Base-by-base conservation (phyloP, 176 grass and related monocot genomes). In the Oryza nivara region DNA sequence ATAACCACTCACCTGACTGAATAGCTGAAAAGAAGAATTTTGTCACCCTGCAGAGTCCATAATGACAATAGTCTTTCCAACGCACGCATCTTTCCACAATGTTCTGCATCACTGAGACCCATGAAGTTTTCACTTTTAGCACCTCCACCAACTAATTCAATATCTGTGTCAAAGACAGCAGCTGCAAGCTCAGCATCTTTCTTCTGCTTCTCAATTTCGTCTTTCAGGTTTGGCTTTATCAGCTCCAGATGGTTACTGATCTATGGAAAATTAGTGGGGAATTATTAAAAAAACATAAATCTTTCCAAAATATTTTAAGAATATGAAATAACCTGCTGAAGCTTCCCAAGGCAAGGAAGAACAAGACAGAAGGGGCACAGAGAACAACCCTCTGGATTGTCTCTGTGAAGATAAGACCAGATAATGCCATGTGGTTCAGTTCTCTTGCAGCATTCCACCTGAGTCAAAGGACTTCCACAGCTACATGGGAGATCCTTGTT, bases 211-310 rank as follows among this genome's bases (percentile, higher is more conserved):
- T 98, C 96, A 69, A 77, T 22, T 43, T 95, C 96, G 85, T 98
- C 96, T 68, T 86, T 98, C 45, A 83, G 91, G 84, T 93, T 98
- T 41, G 96, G 96, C 70, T 98, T 98, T 98, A 95, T 95, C 77
- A 98, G 76, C 77, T 98, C 96, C 85, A 98, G 74, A 88, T 98
- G 96, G 76, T 98, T 98, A 75, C 96, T 98, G 83, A 95, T 95
- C 96, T 98, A 83, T 58, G 82, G 14, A 46, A 71, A 34, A 41
- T 19, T 60, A 82, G 19, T 26, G 65, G 34, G 25, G 58, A 78
- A 86, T 67, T 86, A 65, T 65, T 7, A 86, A 46, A 40, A 51
- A 46, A 75, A 81, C 47, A 73, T 26, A 81, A 51, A 83, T 64
- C 32, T 79, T 28, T 41, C 74, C 2, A 77, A 45, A 80, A 69